A percentile compares a stretch with the other conserved stretches of the same genome.
These are phyloP conservation scores for Dendrothele bispora DNA, from an alignment of 768 basidiomycete species.

Conservation along the genomic window DNA sequence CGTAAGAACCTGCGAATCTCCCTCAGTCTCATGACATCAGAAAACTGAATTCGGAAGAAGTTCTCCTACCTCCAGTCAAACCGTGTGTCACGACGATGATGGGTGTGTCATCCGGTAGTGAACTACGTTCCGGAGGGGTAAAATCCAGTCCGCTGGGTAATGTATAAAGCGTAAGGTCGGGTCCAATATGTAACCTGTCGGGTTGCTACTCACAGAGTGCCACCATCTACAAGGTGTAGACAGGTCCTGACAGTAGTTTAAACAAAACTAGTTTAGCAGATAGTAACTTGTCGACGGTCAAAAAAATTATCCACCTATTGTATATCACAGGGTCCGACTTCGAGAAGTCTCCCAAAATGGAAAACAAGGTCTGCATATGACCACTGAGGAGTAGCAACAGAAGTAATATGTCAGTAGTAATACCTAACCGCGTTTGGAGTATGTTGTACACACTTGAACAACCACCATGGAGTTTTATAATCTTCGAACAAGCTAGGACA, in stretches of 20 bases:
- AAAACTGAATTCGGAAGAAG: not conserved
- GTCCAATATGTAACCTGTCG: not conserved
- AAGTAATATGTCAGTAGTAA: not conserved
- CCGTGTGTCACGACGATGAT: conserved; percentile 30
- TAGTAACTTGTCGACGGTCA: not conserved
- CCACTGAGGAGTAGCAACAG: conserved; percentile 21
- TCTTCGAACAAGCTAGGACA: conserved; percentile 8
- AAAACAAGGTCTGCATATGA: conserved; percentile 36
- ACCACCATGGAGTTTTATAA: conserved; percentile 20
- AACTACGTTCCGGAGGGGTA: conserved; percentile 22
- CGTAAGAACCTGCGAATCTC: conserved; percentile 67
- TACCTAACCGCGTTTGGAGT: conserved; percentile 4
- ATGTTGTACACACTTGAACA: conserved; percentile 17
- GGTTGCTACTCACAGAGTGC: conserved; percentile 33
- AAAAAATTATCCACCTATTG: conserved; percentile 24
- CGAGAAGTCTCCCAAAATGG: conserved; percentile 35
- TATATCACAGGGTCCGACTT: conserved; percentile 34
- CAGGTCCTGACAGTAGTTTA: conserved; percentile 22
- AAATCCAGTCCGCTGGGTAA: conserved; percentile 36
- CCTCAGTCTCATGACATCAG: not conserved
- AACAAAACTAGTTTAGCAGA: not conserved
- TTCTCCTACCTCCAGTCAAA: conserved; percentile 11
- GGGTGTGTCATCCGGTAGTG: conserved; percentile 6
- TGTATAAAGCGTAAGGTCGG: not conserved
- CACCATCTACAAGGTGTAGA: conserved; percentile 35